Conservation (phyloP, 495 filamentous ascomycete species). For the Aspergillus taichungensis region DNA sequence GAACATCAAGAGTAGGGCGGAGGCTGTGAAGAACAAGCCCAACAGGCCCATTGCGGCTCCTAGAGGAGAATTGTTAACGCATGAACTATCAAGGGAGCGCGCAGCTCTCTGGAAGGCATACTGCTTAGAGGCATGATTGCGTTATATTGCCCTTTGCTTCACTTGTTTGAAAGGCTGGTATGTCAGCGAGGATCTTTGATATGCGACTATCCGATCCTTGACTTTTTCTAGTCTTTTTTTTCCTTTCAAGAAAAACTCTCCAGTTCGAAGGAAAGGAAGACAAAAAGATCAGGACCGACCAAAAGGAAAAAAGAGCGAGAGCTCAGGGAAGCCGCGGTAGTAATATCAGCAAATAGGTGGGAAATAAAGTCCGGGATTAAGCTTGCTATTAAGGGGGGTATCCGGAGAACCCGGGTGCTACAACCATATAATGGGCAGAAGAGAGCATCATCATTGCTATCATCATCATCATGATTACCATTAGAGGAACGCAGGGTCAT, state of each 20-base stretch:
- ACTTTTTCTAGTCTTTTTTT: too few relatives aligned
- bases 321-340: not conserved
- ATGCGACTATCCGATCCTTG: too few relatives aligned
- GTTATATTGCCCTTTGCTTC: slow-evolving; percentile 1
- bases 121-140: slow-evolving; percentile 27
- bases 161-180: not conserved
- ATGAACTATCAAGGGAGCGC: not conserved
- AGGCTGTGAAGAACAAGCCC: slow-evolving; percentile 68
- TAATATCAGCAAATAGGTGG: not conserved
- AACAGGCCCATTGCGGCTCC: slow-evolving; percentile 45
- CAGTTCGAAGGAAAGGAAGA: not conserved
- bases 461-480: not conserved
- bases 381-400: slow-evolving; percentile 12
- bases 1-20: slow-evolving; percentile 66
- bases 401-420: slow-evolving; percentile 15
- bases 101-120: slow-evolving; percentile 11
- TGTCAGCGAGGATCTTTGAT: too few relatives aligned
- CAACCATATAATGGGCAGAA: slow-evolving; percentile 1
- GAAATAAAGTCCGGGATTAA: slow-evolving; percentile 3
- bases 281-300: not conserved
- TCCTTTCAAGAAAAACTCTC: too few relatives aligned
- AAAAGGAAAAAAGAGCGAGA: not conserved
- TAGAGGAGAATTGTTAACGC: slow-evolving; percentile 11
- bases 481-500: not conserved
- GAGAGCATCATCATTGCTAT: slow-evolving; percentile 14